phyloP scores from a whole-genome alignment of 1,139 yeast genomes.

The Suhomyces kunorum region DNA sequence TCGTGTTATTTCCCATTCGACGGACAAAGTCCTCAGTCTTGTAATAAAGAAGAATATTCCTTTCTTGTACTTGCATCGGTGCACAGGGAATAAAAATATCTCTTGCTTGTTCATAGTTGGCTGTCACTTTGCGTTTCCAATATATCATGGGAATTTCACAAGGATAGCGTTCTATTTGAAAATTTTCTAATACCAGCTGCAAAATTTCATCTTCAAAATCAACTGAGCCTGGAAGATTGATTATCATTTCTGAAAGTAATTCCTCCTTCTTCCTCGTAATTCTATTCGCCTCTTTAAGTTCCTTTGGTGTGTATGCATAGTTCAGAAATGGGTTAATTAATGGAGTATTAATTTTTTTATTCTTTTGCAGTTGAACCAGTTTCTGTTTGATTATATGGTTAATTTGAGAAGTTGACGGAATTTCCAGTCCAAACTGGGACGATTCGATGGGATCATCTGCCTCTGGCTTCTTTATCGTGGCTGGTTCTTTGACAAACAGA shows the following conservation, averaged over 20 bases:
- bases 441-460: not conserved
- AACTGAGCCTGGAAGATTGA: conserved; percentile 32
- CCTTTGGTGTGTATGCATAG: conserved; percentile 25
- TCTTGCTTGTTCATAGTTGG: conserved; percentile 44
- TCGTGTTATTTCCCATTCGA: conserved; percentile 29
- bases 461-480: not conserved
- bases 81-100: conserved; percentile 59
- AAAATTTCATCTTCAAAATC: conserved; percentile 15
- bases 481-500: not conserved
- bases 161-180: conserved; percentile 17
- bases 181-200: conserved; percentile 15
- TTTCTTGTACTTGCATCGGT: conserved; percentile 43
- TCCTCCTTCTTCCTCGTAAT: conserved; percentile 51
- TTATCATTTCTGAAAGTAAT: conserved; percentile 50
- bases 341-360: not conserved
- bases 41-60: conserved; percentile 44
- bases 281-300: conserved; percentile 53
- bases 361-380: not conserved
- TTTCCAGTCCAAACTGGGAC: not conserved
- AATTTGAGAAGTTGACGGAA: not conserved
- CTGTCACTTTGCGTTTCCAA: conserved; percentile 39
- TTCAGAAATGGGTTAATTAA: conserved; percentile 9
- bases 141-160: conserved; percentile 31
- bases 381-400: not conserved
- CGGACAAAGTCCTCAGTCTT: conserved; percentile 47